Evolutionary conservation across 2,329 filamentous ascomycete genomes (phyloP), one percentile per base, ranked within the genome.

Genomic region (Aspergillus terreus): DNA sequence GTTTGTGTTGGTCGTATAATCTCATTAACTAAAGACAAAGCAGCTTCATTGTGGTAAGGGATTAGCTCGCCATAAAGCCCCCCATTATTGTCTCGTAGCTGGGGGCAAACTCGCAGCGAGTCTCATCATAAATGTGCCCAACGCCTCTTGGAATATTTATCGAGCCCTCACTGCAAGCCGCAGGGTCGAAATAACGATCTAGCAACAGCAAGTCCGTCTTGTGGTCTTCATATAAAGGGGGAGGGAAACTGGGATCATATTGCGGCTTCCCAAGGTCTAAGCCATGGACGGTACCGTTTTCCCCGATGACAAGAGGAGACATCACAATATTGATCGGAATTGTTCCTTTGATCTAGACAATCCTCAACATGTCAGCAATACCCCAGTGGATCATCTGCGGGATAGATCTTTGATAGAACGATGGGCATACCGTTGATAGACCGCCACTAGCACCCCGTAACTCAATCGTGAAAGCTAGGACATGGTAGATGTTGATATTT

Each of bases 271-370:
- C 43, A 12, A 42, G 15, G 10, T 46, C 33, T 3, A 42, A 17
- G 10, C 23, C 4, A 25, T 21, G 25, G 9, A 46, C 35, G 7
- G 17, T 19, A 2, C 43, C 43, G 9, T 46, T 14, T 14, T 30
- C 11, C 1, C 11, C 19, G 12, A 42, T 23, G 6, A 19, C 14
- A 10, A n/a, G n/a, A 25, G 48, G 48, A n/a, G 43, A 35, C 33
- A 51, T 47, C 17, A 35, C 40, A n/a, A 51, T 44, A 42, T 47
- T 51, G 4, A 51, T 23, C 4, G 49, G 49, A 6, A 51, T 33
- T 3, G 49, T 33, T 35, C 35, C 48, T 33, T 32, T 32, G 4
- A 51, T 47, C 49, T 47, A 27, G n/a, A 42, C 1, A 21, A 7
- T 1, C 21, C 2, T 14, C 33, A n/a, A 11, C 33, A 36, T 15